phyloP scores from a whole-genome alignment of 2,329 filamentous ascomycete species.

The Pestalotiopsis sp. region DNA sequence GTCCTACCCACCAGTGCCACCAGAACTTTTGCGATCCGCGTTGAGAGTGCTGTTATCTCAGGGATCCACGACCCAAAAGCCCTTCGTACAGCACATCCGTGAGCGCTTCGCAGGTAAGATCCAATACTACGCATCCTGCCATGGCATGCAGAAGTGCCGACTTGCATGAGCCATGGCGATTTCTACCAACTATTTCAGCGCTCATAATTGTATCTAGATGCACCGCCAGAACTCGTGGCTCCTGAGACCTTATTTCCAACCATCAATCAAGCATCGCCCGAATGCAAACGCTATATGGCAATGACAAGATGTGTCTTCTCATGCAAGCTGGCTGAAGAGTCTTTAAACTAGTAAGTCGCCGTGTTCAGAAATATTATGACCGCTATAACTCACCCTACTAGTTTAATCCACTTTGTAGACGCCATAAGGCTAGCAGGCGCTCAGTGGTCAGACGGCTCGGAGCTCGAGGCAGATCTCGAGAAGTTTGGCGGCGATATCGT shows the following conservation, averaged over 20 bases:
- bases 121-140: background rate
- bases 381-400: conserved; percentile 12
- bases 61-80: conserved; percentile 29
- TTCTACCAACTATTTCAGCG: background rate
- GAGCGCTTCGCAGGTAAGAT: conserved; percentile 21
- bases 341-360: conserved; percentile 32
- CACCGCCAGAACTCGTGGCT: conserved; percentile 21
- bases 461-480: conserved; percentile 25
- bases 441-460: conserved; percentile 24
- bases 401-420: conserved; percentile 27
- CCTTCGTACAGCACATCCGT: conserved; percentile 37
- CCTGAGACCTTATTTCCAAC: conserved; percentile 27
- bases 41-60: conserved; percentile 35
- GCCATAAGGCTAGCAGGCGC: conserved; percentile 21
- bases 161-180: background rate
- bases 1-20: conserved; percentile 26
- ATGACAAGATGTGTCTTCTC: conserved; percentile 39
- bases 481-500: conserved; percentile 37
- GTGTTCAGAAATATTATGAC: background rate
- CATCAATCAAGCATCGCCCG: conserved; percentile 22
- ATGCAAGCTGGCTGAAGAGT: conserved; percentile 33
- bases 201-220: conserved; percentile 17
- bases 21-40: conserved; percentile 34
- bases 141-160: background rate
- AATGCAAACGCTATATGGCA: conserved; percentile 30